Conservation (phyloP, 208 protist species). For the Acanthamoeba healyi region DNA sequence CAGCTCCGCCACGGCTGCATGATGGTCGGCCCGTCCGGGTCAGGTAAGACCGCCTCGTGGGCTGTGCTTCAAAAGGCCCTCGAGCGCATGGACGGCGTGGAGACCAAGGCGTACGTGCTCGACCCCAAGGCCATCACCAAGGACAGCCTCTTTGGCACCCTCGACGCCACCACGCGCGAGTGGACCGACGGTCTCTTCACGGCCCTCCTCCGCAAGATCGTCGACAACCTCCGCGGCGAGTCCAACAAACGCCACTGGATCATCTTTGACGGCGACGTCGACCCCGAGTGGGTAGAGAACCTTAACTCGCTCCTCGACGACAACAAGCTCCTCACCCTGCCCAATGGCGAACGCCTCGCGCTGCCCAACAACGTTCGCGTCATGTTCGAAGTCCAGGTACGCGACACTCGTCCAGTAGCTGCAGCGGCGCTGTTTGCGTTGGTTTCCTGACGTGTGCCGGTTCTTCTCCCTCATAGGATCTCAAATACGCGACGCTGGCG, state of each 20-base stretch:
- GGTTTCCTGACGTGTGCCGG: too few relatives aligned
- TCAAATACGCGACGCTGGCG: slow-evolving; percentile 98
- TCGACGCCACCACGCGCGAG: slow-evolving; percentile 98
- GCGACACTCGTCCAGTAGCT: slow-evolving; percentile 36
- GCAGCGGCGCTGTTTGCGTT: not conserved
- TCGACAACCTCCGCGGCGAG: slow-evolving; percentile 94
- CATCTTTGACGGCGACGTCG: slow-evolving; percentile 98
- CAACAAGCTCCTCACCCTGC: slow-evolving; percentile 99
- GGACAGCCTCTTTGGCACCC: slow-evolving; percentile 97
- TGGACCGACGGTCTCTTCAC: slow-evolving; percentile 99
- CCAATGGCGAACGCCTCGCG: slow-evolving; percentile 99
- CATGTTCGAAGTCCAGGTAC: slow-evolving; percentile 99
- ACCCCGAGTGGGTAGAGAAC: slow-evolving; percentile 99
- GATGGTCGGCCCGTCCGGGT: slow-evolving; percentile 98
- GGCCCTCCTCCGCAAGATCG: slow-evolving; percentile 96
- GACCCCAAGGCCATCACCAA: slow-evolving; percentile 99
- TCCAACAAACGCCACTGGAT: slow-evolving; percentile 97
- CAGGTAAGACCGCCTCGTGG: slow-evolving; percentile 98
- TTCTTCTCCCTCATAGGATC: too few relatives aligned
- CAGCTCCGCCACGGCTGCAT: slow-evolving; percentile 99
- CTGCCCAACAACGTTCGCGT: slow-evolving; percentile 97
- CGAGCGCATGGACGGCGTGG: slow-evolving; percentile 84
- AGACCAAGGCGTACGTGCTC: slow-evolving; percentile 94
- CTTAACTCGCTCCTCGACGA: slow-evolving; percentile 99
- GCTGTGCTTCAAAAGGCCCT: slow-evolving; percentile 96